A percentile compares a stretch with the other conserved stretches of the same genome.
Conservation (phyloP, 108 stramenopile species). For the Conticribra guillardii region DNA sequence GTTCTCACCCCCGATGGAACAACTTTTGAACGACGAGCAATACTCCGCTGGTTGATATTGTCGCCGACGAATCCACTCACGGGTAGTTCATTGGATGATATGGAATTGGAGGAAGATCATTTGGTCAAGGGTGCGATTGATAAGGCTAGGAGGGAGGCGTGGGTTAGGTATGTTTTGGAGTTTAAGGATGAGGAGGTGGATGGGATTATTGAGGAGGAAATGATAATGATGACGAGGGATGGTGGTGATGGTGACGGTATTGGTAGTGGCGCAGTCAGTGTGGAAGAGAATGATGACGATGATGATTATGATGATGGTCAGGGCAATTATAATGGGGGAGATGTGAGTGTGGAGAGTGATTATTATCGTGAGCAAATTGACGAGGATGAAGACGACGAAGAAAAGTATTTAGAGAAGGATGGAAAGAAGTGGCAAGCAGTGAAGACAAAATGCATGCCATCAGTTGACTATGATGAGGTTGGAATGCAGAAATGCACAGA, state of each 20-base stretch:
- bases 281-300: neutral
- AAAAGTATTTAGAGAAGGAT: too few relatives aligned
- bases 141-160: conserved; percentile 44
- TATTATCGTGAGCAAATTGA: neutral
- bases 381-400: neutral
- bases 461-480: too few relatives aligned
- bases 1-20: conserved; percentile 56
- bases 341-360: neutral
- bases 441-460: too few relatives aligned
- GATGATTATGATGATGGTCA: neutral
- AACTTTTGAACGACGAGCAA: conserved; percentile 57
- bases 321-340: neutral
- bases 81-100: conserved; percentile 14
- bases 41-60: conserved; percentile 37
- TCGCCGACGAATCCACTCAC: conserved; percentile 25
- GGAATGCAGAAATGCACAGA: too few relatives aligned
- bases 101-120: conserved; percentile 29
- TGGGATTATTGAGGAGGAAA: conserved; percentile 9
- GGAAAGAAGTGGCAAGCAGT: too few relatives aligned
- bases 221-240: neutral
- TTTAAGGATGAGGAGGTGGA: conserved; percentile 24
- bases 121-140: conserved; percentile 35
- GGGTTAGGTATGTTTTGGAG: conserved; percentile 37
- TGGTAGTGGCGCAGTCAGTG: neutral
- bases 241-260: neutral